These are phyloP conservation scores for Yarrowia osloensis DNA, from an alignment of 805 yeast genomes.

Conservation along the genomic window DNA sequence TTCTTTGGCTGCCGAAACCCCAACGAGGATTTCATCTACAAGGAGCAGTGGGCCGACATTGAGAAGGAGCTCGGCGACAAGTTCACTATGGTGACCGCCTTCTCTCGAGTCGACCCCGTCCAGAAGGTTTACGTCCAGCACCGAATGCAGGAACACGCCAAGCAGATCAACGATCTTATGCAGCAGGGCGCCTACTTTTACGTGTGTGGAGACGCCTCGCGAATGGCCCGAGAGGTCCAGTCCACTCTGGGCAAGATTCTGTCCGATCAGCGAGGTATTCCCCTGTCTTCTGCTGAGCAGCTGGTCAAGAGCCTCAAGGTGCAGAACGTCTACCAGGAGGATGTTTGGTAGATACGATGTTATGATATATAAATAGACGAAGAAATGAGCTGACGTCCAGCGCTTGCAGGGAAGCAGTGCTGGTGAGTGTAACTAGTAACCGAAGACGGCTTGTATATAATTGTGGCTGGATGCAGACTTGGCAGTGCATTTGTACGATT, in stretches of 20 bases:
- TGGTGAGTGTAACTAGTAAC: too few species aligned
- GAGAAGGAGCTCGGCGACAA: constrained; percentile 34
- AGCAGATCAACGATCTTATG: constrained; percentile 54
- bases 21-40: constrained; percentile 79
- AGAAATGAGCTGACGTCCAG: constrained; percentile 3
- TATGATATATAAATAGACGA: constrained; percentile 22
- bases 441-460: too few species aligned
- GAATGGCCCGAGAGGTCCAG: constrained; percentile 94
- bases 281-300: constrained; percentile 70
- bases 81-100: constrained; percentile 70
- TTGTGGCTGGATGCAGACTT: too few species aligned
- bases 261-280: constrained; percentile 60
- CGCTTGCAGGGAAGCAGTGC: too few species aligned
- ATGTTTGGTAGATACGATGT: constrained; percentile 71
- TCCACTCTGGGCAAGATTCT: constrained; percentile 64
- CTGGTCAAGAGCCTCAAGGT: constrained; percentile 76
- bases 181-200: constrained; percentile 79
- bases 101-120: constrained; percentile 66
- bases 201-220: constrained; percentile 95
- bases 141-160: constrained; percentile 54
- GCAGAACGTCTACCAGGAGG: constrained; percentile 91
- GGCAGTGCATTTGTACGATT: too few species aligned
- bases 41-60: constrained; percentile 71
- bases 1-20: constrained; percentile 86
- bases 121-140: constrained; percentile 85